A percentile compares a stretch with the other conserved stretches of the same genome.
phyloP scores from a whole-genome alignment of 1,139 yeast genomes.

The Taphrina sp. region DNA sequence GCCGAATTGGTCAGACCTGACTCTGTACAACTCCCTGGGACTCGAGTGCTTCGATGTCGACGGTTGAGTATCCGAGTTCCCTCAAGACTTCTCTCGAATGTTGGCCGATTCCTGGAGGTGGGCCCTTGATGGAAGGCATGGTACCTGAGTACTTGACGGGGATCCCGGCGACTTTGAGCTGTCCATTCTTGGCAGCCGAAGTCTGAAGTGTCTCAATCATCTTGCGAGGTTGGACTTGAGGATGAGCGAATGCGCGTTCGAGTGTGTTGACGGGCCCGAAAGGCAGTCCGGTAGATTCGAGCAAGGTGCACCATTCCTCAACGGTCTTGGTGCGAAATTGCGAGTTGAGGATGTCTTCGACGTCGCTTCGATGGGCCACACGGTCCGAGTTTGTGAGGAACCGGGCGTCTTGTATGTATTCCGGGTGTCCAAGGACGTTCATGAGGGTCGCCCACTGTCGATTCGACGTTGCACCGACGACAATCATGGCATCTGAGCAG shows the following conservation, averaged over 20 bases:
- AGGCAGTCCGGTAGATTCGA: constrained; percentile 46
- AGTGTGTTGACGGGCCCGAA: constrained; percentile 49
- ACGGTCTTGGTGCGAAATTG: constrained; percentile 36
- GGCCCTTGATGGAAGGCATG: constrained; percentile 36
- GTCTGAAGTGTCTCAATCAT: constrained; percentile 43
- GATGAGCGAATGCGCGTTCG: constrained; percentile 45
- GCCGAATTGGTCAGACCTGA: neutral
- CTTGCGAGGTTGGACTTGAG: constrained; percentile 46
- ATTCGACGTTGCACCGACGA: constrained; percentile 51
- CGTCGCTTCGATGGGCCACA: constrained; percentile 44
- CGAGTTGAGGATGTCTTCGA: constrained; percentile 38
- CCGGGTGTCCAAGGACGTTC: constrained; percentile 45
- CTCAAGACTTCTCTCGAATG: constrained; percentile 38
- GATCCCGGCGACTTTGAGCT: constrained; percentile 45
- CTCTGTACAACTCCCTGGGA: constrained; percentile 10
- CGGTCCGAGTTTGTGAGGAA: constrained; percentile 46
- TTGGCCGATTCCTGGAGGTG: constrained; percentile 40
- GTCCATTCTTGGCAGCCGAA: constrained; percentile 46
- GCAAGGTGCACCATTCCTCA: constrained; percentile 45
- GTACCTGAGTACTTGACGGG: constrained; percentile 46
- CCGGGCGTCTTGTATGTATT: constrained; percentile 45
- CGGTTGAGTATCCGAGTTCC: constrained; percentile 15
- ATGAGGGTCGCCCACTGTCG: constrained; percentile 45
- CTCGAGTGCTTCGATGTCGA: constrained; percentile 6
- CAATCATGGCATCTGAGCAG: constrained; percentile 46